Base-by-base conservation (phyloP, 371 early-diverging fungal species). In the Lichtheimia hyalospora region DNA sequence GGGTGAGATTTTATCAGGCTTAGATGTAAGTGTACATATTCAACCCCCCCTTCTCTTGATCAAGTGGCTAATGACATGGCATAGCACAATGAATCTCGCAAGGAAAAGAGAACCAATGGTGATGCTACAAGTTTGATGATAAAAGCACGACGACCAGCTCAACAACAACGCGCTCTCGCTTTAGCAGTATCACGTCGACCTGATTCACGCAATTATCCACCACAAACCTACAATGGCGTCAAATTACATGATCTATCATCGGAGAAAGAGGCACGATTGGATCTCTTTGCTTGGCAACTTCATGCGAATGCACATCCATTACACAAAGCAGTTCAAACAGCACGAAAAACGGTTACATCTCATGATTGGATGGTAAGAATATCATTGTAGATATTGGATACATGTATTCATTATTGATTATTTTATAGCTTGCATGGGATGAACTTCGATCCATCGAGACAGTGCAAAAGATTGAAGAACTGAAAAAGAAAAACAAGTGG, bases 401-500 rank as follows among this genome's bases (percentile, higher is more conserved):
- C n/a, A n/a, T n/a, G n/a, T n/a, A n/a, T n/a, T n/a, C n/a, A 6
- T 12, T 25, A 5, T 14, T n/a, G 16, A 25, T 5, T 25, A 3
- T 25, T 6, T 18, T 14, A 18, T 60, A 89, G 89, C 72, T 90
- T 20, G 95, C 91, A 3, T 84, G 92, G 23, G 93, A 95, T 63
- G 95, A 97, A 66, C 67, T 90, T 21, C 88, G 89, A 60, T 80
- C 86, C 18, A 68, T 90, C 39, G 84, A 89, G 53, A 82, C 88
- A 5, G 77, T 94, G 54, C 77, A 90, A 52, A 74, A 85, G 43
- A 87, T 96, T 34, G 96, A 96, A 42, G 79, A 83, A 3, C 65
- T 95, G 52, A 95, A 95, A 61, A 81, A 83, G 15, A 80, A 81
- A 39, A 87, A 89, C 59, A 55, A 81, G 48, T 95, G 95, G 95